These are phyloP conservation scores for Sporothrix variecibatus DNA, from an alignment of 2,329 filamentous ascomycete species.

Conservation along the genomic window DNA sequence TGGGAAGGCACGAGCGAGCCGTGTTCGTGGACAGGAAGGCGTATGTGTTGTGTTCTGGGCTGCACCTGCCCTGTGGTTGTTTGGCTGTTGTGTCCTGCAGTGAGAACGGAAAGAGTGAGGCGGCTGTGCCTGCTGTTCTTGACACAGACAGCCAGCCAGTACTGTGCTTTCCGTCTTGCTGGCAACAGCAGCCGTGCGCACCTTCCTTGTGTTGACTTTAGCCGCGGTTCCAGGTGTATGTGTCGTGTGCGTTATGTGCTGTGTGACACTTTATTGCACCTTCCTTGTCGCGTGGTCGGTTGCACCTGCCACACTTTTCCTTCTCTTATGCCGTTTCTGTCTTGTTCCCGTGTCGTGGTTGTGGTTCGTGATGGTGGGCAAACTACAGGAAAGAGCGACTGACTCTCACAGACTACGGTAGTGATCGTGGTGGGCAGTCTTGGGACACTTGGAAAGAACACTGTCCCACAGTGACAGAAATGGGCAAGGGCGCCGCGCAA, in stretches of 20 bases:
- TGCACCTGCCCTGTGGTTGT: neutral
- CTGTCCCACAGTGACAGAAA: neutral
- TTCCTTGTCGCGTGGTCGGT: neutral
- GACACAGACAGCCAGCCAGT: too few relatives aligned
- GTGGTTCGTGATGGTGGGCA: slow-evolving; percentile 5
- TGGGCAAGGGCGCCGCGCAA: slow-evolving; percentile 6
- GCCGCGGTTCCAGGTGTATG: slow-evolving; percentile 7
- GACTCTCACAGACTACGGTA: neutral
- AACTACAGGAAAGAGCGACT: neutral
- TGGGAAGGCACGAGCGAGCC: neutral
- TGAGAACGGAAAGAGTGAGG: neutral
- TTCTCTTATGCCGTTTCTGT: neutral
- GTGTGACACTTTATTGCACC: neutral
- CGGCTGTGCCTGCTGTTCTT: neutral
- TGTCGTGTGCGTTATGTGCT: neutral
- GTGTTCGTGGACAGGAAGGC: neutral
- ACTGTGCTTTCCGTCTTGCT: neutral
- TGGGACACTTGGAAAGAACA: neutral
- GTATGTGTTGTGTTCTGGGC: slow-evolving; percentile 2
- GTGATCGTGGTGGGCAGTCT: too few relatives aligned
- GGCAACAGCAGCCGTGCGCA: neutral
- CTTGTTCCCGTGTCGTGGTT: neutral
- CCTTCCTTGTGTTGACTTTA: neutral
- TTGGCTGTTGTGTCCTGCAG: neutral
- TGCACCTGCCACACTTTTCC: slow-evolving; percentile 1